These are phyloP conservation scores for Rhodotorula sp. DNA, from an alignment of 1,284 basidiomycete species.

Conservation along the genomic window DNA sequence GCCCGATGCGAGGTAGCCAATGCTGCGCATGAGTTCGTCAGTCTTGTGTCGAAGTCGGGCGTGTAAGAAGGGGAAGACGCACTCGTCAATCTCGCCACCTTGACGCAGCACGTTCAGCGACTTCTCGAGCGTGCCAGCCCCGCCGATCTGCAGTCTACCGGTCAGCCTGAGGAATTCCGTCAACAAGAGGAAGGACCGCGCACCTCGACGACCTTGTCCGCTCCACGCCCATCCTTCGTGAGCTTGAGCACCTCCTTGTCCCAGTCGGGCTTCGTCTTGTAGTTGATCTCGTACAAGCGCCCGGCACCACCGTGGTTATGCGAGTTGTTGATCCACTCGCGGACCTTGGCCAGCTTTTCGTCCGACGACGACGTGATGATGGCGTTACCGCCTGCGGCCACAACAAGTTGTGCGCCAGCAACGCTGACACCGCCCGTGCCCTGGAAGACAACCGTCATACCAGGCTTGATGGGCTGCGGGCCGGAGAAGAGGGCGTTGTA, in stretches of 20 bases:
- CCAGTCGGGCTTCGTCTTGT: conserved; percentile 61
- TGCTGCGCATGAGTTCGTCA: neutral
- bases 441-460: conserved; percentile 52
- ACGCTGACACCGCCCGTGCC: conserved; percentile 56
- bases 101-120: conserved; percentile 29
- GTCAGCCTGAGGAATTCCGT: too few species aligned
- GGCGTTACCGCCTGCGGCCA: conserved; percentile 61
- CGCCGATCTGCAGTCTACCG: conserved; percentile 13
- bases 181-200: neutral
- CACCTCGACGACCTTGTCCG: conserved; percentile 55
- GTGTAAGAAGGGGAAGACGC: conserved; percentile 46
- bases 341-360: conserved; percentile 59
- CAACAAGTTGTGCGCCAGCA: conserved; percentile 60
- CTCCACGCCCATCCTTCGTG: conserved; percentile 60
- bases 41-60: conserved; percentile 9
- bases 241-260: conserved; percentile 57
- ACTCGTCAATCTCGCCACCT: conserved; percentile 39
- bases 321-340: conserved; percentile 48
- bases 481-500: conserved; percentile 42
- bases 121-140: conserved; percentile 47
- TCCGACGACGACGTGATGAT: conserved; percentile 65
- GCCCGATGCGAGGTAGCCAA: neutral
- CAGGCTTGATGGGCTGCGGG: conserved; percentile 45
- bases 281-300: conserved; percentile 56
- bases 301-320: conserved; percentile 53